Evolutionary conservation across 805 yeast species (phyloP).

Genomic region (Starmerella bombi): DNA sequence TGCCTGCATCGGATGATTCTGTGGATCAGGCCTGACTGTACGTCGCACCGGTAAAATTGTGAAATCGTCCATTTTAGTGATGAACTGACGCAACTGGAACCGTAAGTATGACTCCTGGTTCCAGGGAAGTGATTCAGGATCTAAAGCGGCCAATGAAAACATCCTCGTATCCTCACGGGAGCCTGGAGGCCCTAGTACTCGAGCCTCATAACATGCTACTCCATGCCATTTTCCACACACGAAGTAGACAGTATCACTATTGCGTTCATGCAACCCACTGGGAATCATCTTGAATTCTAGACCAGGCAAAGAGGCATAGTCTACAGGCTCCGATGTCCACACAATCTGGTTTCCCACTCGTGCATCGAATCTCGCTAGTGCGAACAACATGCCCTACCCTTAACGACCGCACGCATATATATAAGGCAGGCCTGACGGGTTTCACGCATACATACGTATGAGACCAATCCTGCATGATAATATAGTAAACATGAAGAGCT

Average conservation of each 20-base stretch:
- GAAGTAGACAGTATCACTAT: constrained; percentile 43
- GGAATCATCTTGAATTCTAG: constrained; percentile 56
- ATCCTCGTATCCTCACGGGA: constrained; percentile 11
- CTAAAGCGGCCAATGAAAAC: constrained; percentile 19
- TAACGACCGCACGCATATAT: no score
- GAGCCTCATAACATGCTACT: constrained; percentile 17
- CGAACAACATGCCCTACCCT: constrained; percentile 26
- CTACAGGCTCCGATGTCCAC: constrained; percentile 30
- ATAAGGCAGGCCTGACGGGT: no score
- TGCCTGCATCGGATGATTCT: constrained; percentile 29
- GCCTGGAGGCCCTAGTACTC: constrained; percentile 5
- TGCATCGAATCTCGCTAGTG: constrained; percentile 41
- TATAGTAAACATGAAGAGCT: no score
- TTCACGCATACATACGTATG: no score
- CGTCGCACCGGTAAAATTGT: constrained; percentile 4
- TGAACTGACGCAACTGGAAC: constrained; percentile 12
- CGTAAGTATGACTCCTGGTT: constrained; percentile 17
- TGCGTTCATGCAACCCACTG: constrained; percentile 48
- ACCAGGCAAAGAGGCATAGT: constrained; percentile 27
- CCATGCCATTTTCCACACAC: constrained; percentile 21
- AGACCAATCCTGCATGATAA: no score
- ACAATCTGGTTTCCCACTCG: constrained; percentile 37
- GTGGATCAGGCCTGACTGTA: constrained; percentile 9
- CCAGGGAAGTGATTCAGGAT: constrained; percentile 18
- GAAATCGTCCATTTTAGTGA: constrained; percentile 7